These are phyloP conservation scores for Agapanthus africanus DNA, from an alignment of 106 monocot genomes.

Conservation along the genomic window DNA sequence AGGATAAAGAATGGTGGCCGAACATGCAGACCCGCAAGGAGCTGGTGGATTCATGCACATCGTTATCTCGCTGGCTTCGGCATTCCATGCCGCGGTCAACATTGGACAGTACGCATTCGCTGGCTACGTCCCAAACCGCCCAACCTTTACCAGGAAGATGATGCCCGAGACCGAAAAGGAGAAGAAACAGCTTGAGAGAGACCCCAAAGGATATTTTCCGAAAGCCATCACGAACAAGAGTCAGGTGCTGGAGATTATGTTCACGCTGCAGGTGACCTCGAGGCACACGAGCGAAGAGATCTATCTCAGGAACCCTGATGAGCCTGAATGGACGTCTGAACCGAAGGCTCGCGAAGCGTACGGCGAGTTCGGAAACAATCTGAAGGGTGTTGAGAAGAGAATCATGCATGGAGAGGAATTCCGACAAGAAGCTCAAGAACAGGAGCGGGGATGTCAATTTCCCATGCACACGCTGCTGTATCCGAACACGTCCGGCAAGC, in stretches of 20 bases:
- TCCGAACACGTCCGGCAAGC: constrained; percentile 7
- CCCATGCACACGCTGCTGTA: constrained; percentile 43
- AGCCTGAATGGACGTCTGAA: constrained; percentile 60
- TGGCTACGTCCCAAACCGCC: constrained; percentile 68
- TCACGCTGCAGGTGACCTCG: constrained; percentile 57
- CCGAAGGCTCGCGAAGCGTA: constrained; percentile 37
- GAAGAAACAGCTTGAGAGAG: constrained; percentile 27
- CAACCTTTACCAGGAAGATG: constrained; percentile 43
- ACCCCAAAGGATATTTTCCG: constrained; percentile 45
- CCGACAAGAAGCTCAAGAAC: constrained; percentile 35
- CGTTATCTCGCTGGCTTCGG: constrained; percentile 75
- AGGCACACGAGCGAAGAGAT: constrained; percentile 67
- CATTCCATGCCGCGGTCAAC: constrained; percentile 80
- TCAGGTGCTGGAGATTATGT: constrained; percentile 37
- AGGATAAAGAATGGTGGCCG: constrained; percentile 78
- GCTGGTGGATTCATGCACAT: constrained; percentile 37
- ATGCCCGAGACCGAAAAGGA: constrained; percentile 47
- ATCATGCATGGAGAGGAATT: constrained; percentile 27
- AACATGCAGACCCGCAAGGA: constrained; percentile 28
- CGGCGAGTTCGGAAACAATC: constrained; percentile 17
- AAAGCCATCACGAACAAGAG: constrained; percentile 43
- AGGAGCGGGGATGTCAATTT: constrained; percentile 30
- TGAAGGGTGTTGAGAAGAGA: constrained; percentile 29
- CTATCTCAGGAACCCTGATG: constrained; percentile 53
- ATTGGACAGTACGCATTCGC: constrained; percentile 77